Conservation (phyloP, 2,329 filamentous ascomycete species). For the Ophiocordyceps camponoti-leonardi region DNA sequence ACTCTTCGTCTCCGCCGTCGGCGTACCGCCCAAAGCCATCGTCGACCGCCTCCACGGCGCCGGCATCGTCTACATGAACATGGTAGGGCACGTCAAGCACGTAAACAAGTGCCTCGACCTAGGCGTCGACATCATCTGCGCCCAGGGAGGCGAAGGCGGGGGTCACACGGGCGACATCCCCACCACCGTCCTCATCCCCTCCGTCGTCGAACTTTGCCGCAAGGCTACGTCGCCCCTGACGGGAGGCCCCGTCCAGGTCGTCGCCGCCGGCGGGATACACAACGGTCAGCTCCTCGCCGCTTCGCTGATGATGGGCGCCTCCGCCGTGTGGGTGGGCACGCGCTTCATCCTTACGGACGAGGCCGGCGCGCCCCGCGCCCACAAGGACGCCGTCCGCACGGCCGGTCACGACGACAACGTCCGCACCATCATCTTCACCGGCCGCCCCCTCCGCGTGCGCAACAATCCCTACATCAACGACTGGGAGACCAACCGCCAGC, state of each 20-base stretch:
- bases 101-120: slow-evolving; percentile 88
- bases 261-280: slow-evolving; percentile 88
- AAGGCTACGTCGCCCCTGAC: slow-evolving; percentile 76
- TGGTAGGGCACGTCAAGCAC: slow-evolving; percentile 99
- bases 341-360: slow-evolving; percentile 89
- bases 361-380: slow-evolving; percentile 79
- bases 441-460: slow-evolving; percentile 81
- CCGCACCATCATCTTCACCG: slow-evolving; percentile 96
- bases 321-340: slow-evolving; percentile 91
- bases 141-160: slow-evolving; percentile 93
- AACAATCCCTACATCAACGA: slow-evolving; percentile 87
- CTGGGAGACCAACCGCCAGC: slow-evolving; percentile 84
- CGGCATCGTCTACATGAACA: slow-evolving; percentile 97
- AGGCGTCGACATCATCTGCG: slow-evolving; percentile 92
- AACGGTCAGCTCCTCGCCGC: slow-evolving; percentile 84
- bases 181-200: slow-evolving; percentile 81
- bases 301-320: slow-evolving; percentile 80
- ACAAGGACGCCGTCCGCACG: slow-evolving; percentile 90
- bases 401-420: slow-evolving; percentile 90
- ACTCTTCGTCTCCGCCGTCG: slow-evolving; percentile 93
- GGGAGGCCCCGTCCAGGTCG: slow-evolving; percentile 71
- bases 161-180: slow-evolving; percentile 92
- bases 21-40: slow-evolving; percentile 73
- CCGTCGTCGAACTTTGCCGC: slow-evolving; percentile 67
- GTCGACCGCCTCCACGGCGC: slow-evolving; percentile 79